Evolutionary conservation across 345 rosid species (phyloP), one percentile per base, ranked within the genome.

Genomic region (Salix exigua): DNA sequence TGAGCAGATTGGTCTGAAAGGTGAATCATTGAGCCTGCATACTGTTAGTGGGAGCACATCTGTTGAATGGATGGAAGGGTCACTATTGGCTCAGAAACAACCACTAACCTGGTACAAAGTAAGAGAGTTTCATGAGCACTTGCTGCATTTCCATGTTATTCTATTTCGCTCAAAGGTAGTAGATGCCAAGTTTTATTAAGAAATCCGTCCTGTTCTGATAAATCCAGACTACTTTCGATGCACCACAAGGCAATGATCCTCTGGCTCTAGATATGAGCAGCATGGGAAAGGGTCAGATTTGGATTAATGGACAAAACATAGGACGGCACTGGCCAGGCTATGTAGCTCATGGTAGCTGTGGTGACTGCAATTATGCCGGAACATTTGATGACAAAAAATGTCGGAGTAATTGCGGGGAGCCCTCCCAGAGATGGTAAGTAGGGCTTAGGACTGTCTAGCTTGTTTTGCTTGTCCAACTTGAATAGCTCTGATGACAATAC

Each of bases 251-350:
- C 35, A 87, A 68, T 13, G 88, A 88, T 42, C 98, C 98, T 30
- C 74, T 94, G 81, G 97, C 98, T 75, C 76, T 94, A 55, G 98
- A 94, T 75, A 90, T 92, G 97, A 60, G 69, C 42, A 75, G 76
- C 73, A 80, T 80, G 83, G 76, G 83, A 42, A 80, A 80, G 71
- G 83, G 98, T 42, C 88, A 89, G 80, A 75, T 94, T 66, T 94
- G 98, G 98, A 85, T 94, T 53, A 94, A 94, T 38, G 97, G 98
- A 65, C 83, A 79, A 77, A 92, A 89, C 78, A 87, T 94, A n/a
- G 98, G 98, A 73, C 90, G 98, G 26, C 89, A 94, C 71, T 90
- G 74, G 78, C 78, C 78, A 19, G 84, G 25, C 37, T 76, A 73
- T 55, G 68, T 37, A 30, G 83, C 83, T 66, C 71, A 60, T 28